A percentile compares a stretch with the other conserved stretches of the same genome.
These are phyloP conservation scores for Solanum habrochaites DNA, from an alignment of 257 asterid species.

Conservation along the genomic window DNA sequence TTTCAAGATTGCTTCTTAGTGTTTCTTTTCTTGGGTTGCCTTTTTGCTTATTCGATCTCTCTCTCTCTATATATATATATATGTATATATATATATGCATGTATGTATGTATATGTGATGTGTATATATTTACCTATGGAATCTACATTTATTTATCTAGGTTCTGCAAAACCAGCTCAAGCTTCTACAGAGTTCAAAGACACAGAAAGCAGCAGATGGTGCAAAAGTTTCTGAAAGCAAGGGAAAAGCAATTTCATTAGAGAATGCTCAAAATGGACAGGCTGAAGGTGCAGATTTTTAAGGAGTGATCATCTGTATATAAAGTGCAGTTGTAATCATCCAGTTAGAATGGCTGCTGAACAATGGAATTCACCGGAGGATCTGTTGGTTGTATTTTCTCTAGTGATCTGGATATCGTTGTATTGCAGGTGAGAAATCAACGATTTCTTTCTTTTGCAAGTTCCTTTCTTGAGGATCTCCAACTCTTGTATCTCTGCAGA, in stretches of 20 bases:
- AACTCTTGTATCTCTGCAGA: not conserved
- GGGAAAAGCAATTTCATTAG: conserved; percentile 36
- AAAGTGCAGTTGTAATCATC: not conserved
- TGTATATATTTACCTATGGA: not conserved
- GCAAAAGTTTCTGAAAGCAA: conserved; percentile 26
- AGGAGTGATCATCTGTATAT: not conserved
- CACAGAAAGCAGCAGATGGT: conserved; percentile 14
- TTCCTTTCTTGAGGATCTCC: not conserved
- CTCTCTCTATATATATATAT: too few relatives aligned
- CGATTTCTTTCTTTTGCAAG: not conserved
- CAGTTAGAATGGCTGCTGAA: not conserved
- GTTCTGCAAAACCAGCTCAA: conserved; percentile 46
- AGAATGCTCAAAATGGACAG: not conserved
- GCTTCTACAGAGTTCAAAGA: conserved; percentile 23
- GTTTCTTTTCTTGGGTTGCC: not conserved
- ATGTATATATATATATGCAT: too few relatives aligned
- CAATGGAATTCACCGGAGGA: not conserved
- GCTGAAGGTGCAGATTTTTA: not conserved
- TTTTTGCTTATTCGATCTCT: not conserved
- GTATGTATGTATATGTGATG: too few relatives aligned
- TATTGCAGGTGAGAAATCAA: not conserved
- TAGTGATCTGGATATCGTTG: not conserved
- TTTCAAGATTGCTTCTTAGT: not conserved
- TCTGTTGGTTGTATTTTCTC: not conserved
- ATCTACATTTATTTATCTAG: conserved; percentile 12